Base-by-base conservation (phyloP, 768 basidiomycete genomes). In the Clitopilus hobsonii region DNA sequence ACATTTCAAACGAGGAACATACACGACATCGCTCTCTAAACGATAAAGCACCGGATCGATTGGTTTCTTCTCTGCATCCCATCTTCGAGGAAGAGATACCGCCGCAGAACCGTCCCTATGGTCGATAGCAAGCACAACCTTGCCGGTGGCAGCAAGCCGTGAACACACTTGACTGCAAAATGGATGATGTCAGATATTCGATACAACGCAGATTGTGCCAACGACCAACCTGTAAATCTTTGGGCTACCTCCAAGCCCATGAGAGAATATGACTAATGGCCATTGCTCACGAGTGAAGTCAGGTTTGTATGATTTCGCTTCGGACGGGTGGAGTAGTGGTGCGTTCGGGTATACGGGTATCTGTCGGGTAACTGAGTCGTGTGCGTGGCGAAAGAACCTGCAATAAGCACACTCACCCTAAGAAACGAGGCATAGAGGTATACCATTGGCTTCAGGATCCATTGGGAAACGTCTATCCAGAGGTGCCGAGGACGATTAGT, bases 211-310 rank as follows among this genome's bases (percentile, higher is more conserved):
- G 32, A 13, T 14, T 29, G 14, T 3, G 26, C 5, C 18, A 11
- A 51, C 25, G 47, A 50, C 53, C 38, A 32, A 80, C 82, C 84
- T 88, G 62, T 93, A 92, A 1, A 83, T 80, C 0, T 84, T 88
- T 20, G 84, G 73, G 38, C 79, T 83, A 3, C 91, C 91, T 18
- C 83, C 86, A 20, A 94, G 79, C 18, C 92, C 92, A 71, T 94
- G 92, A 8, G 88, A 90, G 69, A 93, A 94, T 36, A 94, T 78
- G 26, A 92, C 81, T 26, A 94, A 76, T 0, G 90, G 89, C 89
- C 89, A 90, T 49, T 78, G 76, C 16, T 69, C 60, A 20, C 53
- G 49, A 26, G 32, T 14, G 26, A 57, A 22, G 32, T 48, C 52
- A 24, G 25, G 32, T 38, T 66, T 57, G 10, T 18, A 28, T 25